Conservation (phyloP, 768 basidiomycete genomes). For the Gelatoporia subvermispora region DNA sequence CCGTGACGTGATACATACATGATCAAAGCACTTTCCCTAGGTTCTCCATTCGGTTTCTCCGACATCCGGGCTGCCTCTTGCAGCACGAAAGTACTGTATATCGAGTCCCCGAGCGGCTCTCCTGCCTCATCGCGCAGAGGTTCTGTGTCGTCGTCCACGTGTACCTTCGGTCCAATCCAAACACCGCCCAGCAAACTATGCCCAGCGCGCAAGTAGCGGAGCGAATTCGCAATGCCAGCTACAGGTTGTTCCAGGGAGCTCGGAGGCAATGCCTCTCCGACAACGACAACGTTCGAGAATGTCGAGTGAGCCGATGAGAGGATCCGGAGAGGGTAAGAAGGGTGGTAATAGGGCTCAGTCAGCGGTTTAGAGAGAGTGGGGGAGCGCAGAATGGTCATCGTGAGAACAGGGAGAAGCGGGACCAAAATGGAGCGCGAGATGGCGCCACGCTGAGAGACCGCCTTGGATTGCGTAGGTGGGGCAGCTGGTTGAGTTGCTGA, state of each 20-base stretch:
- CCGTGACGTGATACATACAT: constrained; percentile 48
- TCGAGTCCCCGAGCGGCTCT: constrained; percentile 63
- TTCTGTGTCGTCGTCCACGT: constrained; percentile 12
- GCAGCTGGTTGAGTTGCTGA: background rate
- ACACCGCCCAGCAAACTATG: constrained; percentile 61
- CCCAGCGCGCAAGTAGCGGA: constrained; percentile 45
- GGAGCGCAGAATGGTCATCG: constrained; percentile 37
- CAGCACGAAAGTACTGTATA: constrained; percentile 79
- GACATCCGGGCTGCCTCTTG: constrained; percentile 83
- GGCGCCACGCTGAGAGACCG: background rate
- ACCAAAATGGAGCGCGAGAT: constrained; percentile 10
- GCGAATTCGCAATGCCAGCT: constrained; percentile 11
- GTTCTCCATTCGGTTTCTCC: constrained; percentile 40
- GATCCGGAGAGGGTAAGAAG: constrained; percentile 53
- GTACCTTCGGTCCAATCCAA: constrained; percentile 55
- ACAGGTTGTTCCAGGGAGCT: too few relatives aligned
- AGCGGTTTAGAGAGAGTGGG: constrained; percentile 57
- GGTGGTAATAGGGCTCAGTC: constrained; percentile 44
- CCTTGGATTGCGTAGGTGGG: background rate
- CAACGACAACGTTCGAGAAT: constrained; percentile 74
- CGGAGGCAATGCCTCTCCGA: constrained; percentile 60
- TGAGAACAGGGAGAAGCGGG: constrained; percentile 28
- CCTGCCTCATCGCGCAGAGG: constrained; percentile 47
- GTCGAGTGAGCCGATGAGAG: constrained; percentile 61
- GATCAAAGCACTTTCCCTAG: constrained; percentile 50